Percentiles rank a stretch among this genome's conserved stretches.
These are phyloP conservation scores for Phytophthora hybrid DNA, from an alignment of 352 stramenopile species.

Conservation along the genomic window DNA sequence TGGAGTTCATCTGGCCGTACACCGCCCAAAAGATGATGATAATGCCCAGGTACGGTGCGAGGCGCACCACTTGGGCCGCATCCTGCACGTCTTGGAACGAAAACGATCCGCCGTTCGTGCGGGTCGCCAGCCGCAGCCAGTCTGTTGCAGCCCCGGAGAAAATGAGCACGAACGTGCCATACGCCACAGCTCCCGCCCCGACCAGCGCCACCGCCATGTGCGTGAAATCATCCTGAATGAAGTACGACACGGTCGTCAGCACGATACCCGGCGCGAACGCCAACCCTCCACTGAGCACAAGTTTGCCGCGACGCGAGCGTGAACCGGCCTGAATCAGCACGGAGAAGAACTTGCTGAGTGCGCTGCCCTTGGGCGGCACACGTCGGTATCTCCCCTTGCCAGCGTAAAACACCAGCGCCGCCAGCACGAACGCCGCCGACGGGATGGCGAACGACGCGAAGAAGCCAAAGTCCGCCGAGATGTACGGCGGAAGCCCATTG, in stretches of 20 bases:
- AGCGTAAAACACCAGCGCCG: constrained; percentile 82
- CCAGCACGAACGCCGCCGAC: constrained; percentile 80
- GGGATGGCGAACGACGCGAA: constrained; percentile 91
- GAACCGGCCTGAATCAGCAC: constrained; percentile 71
- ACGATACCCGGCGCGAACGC: constrained; percentile 80
- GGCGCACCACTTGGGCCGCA: constrained; percentile 76
- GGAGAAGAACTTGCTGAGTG: constrained; percentile 73
- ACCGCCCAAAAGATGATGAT: constrained; percentile 90
- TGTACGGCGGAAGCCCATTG: constrained; percentile 88
- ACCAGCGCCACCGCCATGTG: constrained; percentile 71
- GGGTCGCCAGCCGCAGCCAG: constrained; percentile 64
- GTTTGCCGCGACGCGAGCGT: constrained; percentile 62
- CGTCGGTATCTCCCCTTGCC: constrained; percentile 71
- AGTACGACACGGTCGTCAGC: constrained; percentile 84
- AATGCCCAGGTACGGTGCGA: constrained; percentile 84
- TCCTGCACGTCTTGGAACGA: constrained; percentile 69
- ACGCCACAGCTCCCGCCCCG: constrained; percentile 62
- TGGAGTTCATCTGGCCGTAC: constrained; percentile 86
- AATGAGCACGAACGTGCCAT: constrained; percentile 78
- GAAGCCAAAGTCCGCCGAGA: constrained; percentile 87
- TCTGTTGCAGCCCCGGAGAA: constrained; percentile 64
- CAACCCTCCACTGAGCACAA: constrained; percentile 79
- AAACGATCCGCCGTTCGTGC: constrained; percentile 66
- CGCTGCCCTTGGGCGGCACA: constrained; percentile 80
- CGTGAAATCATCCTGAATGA: constrained; percentile 62